Percentiles rank a stretch among this genome's conserved stretches.
These are phyloP conservation scores for Xylariomycetidae sp. DNA, from an alignment of 2,329 filamentous ascomycete genomes.

Conservation along the genomic window DNA sequence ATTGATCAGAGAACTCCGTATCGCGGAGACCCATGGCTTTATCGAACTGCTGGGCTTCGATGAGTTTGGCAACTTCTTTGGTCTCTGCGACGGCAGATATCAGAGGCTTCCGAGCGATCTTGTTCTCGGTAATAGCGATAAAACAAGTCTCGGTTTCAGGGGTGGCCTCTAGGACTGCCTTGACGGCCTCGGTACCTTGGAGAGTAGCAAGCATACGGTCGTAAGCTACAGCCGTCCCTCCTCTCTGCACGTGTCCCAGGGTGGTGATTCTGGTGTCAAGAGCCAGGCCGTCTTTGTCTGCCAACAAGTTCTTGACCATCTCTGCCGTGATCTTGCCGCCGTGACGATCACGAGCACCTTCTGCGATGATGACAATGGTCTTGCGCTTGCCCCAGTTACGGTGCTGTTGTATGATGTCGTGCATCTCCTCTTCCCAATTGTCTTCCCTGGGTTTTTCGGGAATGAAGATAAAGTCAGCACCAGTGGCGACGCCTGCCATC, in stretches of 20 bases:
- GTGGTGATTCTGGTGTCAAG: conserved; percentile 94
- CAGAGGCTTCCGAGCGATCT: conserved; percentile 85
- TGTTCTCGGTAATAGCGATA: conserved; percentile 96
- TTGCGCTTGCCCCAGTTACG: conserved; percentile 86
- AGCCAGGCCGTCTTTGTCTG: conserved; percentile 67
- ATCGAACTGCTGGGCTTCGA: conserved; percentile 80
- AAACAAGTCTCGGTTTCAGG: conserved; percentile 89
- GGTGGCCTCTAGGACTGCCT: conserved; percentile 82
- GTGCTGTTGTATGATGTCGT: conserved; percentile 71
- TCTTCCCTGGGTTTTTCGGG: conserved; percentile 86
- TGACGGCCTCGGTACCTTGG: conserved; percentile 91
- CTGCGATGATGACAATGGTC: conserved; percentile 96
- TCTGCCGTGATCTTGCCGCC: conserved; percentile 77
- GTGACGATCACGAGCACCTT: conserved; percentile 82
- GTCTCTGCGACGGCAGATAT: conserved; percentile 87
- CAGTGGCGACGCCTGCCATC: conserved; percentile 92
- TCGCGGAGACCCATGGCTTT: conserved; percentile 85
- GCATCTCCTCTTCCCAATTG: conserved; percentile 90
- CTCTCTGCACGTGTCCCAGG: conserved; percentile 94
- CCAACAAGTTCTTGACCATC: conserved; percentile 85
- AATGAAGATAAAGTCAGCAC: conserved; percentile 95
- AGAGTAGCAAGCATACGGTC: conserved; percentile 90
- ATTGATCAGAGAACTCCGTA: conserved; percentile 90
- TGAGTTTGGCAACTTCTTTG: conserved; percentile 76
- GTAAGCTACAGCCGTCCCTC: conserved; percentile 87